These are phyloP conservation scores for Neocucurbitaria cava DNA, from an alignment of 2,329 filamentous ascomycete genomes.

Conservation along the genomic window DNA sequence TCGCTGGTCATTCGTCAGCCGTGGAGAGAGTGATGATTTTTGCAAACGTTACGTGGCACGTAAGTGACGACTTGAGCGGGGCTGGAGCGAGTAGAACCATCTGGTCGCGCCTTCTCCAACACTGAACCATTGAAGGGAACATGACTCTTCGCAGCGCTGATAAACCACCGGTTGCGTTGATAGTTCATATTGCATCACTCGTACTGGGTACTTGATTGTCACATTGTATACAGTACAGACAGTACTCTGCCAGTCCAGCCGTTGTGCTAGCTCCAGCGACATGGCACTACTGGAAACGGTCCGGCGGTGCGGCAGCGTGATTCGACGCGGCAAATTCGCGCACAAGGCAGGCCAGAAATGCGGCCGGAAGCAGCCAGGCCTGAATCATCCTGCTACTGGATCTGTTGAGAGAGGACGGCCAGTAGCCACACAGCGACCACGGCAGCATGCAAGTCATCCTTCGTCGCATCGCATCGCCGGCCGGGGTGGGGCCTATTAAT, in stretches of 20 bases:
- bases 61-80: not conserved
- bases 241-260: no score
- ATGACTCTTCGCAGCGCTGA: no score
- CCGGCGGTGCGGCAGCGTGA: constrained; percentile 3
- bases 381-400: no score
- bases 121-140: no score
- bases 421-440: constrained; percentile 4
- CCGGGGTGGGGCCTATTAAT: constrained; percentile 27
- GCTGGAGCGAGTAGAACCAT: not conserved
- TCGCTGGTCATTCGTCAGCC: not conserved
- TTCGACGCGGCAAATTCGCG: constrained; percentile 6
- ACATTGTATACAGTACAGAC: no score
- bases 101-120: no score
- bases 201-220: no score
- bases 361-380: not conserved
- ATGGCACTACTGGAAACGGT: constrained; percentile 8
- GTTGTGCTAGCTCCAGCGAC: constrained; percentile 7
- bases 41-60: not conserved
- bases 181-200: no score
- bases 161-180: no score
- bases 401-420: not conserved
- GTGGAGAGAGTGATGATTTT: not conserved
- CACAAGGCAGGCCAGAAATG: not conserved
- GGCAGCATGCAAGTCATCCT: constrained; percentile 27
- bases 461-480: not conserved